Percentiles rank a stretch among this genome's conserved stretches.
Conservation (phyloP, 352 stramenopile species). For the Pythium phragmitis region DNA sequence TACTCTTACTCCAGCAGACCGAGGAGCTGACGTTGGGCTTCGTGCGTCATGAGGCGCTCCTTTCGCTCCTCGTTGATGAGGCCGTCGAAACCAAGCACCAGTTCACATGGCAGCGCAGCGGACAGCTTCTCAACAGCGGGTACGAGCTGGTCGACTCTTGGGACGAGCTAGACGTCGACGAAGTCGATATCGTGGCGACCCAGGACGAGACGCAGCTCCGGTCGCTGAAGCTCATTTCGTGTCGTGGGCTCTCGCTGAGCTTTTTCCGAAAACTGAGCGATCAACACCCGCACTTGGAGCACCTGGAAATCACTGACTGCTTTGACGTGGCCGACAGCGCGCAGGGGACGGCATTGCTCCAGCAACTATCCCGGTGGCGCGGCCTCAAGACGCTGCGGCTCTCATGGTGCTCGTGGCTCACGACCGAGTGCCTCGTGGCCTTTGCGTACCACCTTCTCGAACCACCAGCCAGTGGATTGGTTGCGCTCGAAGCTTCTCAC, state of each 20-base stretch:
- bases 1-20: slow-evolving; percentile 57
- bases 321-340: slow-evolving; percentile 53
- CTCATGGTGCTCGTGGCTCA: slow-evolving; percentile 84
- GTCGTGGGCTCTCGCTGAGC: slow-evolving; percentile 46
- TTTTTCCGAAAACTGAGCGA: slow-evolving; percentile 45
- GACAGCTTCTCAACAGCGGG: slow-evolving; percentile 15
- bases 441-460: slow-evolving; percentile 74
- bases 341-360: slow-evolving; percentile 44
- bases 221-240: slow-evolving; percentile 73
- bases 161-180: slow-evolving; percentile 72
- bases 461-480: slow-evolving; percentile 40
- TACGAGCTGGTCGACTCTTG: slow-evolving; percentile 58
- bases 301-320: slow-evolving; percentile 67
- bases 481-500: slow-evolving; percentile 54
- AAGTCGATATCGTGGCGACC: slow-evolving; percentile 61
- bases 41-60: slow-evolving; percentile 54
- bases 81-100: slow-evolving; percentile 30
- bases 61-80: slow-evolving; percentile 41
- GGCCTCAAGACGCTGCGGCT: slow-evolving; percentile 65
- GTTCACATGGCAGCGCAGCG: slow-evolving; percentile 44
- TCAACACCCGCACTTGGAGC: slow-evolving; percentile 51
- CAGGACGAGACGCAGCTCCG: slow-evolving; percentile 51
- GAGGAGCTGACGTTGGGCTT: slow-evolving; percentile 72
- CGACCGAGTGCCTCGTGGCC: slow-evolving; percentile 67
- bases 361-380: slow-evolving; percentile 49